Conservation (phyloP, 2,329 filamentous ascomycete species). For the Penicillium brevicompactum region DNA sequence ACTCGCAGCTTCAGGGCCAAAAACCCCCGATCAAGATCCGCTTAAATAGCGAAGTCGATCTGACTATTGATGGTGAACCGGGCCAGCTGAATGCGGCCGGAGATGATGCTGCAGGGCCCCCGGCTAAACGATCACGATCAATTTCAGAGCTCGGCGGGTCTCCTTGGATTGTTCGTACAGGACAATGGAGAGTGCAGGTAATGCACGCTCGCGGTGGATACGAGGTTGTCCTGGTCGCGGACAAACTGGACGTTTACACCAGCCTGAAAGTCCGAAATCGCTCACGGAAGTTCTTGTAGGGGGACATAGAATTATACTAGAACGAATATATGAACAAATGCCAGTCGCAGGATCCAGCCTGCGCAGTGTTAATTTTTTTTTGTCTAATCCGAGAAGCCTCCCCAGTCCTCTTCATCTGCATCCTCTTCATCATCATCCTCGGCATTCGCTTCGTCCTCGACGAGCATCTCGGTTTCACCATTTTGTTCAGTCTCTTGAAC, state of each 20-base stretch:
- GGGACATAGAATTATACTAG: not conserved
- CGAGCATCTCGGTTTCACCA: slow-evolving; percentile 7
- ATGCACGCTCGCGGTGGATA: slow-evolving; percentile 53
- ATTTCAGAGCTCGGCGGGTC: slow-evolving; percentile 40
- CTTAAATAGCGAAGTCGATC: slow-evolving; percentile 56
- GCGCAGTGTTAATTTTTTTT: not conserved
- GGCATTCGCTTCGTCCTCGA: slow-evolving; percentile 24
- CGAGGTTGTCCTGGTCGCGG: slow-evolving; percentile 73
- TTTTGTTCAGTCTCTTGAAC: slow-evolving; percentile 11
- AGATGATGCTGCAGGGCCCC: slow-evolving; percentile 6
- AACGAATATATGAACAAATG: slow-evolving; percentile 2
- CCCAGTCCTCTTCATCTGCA: slow-evolving; percentile 46
- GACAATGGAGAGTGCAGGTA: slow-evolving; percentile 73
- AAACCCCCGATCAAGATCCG: slow-evolving; percentile 64
- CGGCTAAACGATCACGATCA: slow-evolving; percentile 44
- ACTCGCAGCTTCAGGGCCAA: slow-evolving; percentile 61
- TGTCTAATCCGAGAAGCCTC: slow-evolving; percentile 45
- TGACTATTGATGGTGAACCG: slow-evolving; percentile 43
- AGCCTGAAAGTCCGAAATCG: slow-evolving; percentile 68
- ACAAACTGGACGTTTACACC: slow-evolving; percentile 73
- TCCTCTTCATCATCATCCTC: slow-evolving; percentile 27
- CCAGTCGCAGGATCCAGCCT: not conserved
- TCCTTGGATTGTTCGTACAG: slow-evolving; percentile 66
- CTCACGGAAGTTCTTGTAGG: slow-evolving; percentile 62
- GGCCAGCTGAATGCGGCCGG: slow-evolving; percentile 28